Conservation (phyloP, 2,329 filamentous ascomycete genomes). For the Colletotrichum sp. region DNA sequence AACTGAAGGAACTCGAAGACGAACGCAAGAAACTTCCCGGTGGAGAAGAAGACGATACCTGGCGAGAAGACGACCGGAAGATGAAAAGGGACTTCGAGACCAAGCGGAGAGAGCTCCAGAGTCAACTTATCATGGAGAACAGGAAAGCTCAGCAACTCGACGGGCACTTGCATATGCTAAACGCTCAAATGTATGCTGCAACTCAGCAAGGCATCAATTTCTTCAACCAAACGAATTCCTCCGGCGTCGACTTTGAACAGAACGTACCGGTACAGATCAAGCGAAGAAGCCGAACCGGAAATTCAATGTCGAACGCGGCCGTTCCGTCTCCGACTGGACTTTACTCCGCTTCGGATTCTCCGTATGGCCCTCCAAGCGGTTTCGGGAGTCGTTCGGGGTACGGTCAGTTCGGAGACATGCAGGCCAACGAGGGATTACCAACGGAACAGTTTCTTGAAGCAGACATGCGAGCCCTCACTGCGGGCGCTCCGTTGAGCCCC, state of each 20-base stretch:
- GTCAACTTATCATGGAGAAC: slow-evolving; percentile 51
- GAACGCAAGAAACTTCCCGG: slow-evolving; percentile 68
- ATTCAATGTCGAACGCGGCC: slow-evolving; percentile 47
- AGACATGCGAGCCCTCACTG: slow-evolving; percentile 64
- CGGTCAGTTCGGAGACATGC: slow-evolving; percentile 56
- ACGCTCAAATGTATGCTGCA: slow-evolving; percentile 49
- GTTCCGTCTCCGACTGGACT: slow-evolving; percentile 42
- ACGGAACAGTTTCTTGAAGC: slow-evolving; percentile 60
- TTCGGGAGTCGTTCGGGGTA: slow-evolving; percentile 58
- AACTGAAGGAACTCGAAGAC: slow-evolving; percentile 77
- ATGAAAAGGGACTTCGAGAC: slow-evolving; percentile 62
- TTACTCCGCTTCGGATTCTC: slow-evolving; percentile 44
- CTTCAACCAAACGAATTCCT: slow-evolving; percentile 50
- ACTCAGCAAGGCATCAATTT: slow-evolving; percentile 47
- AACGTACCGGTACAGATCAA: slow-evolving; percentile 46
- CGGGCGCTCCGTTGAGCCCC: slow-evolving; percentile 76
- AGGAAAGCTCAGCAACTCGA: slow-evolving; percentile 53
- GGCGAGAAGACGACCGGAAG: slow-evolving; percentile 56
- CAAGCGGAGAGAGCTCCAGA: slow-evolving; percentile 58
- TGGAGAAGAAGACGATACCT: slow-evolving; percentile 64
- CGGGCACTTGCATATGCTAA: slow-evolving; percentile 50
- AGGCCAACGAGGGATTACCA: slow-evolving; percentile 34
- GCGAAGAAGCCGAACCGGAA: slow-evolving; percentile 53
- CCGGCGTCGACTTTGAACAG: slow-evolving; percentile 54
- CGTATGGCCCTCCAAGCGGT: slow-evolving; percentile 57